phyloP scores from a whole-genome alignment of 805 yeast genomes.

The Lachancea nothofagi region DNA sequence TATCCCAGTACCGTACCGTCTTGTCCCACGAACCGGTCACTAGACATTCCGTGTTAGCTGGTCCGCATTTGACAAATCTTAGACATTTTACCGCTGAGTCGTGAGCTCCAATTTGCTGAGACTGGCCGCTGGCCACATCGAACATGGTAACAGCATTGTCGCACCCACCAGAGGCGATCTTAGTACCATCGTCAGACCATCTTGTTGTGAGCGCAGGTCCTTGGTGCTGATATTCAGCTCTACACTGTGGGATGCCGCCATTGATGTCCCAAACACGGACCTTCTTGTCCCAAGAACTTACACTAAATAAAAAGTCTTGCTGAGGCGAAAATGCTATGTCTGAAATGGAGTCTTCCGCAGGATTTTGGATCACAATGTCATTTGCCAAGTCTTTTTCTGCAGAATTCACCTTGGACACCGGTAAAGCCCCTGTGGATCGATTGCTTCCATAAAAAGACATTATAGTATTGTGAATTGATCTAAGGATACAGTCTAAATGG shows the following conservation, averaged over 20 bases:
- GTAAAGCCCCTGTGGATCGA: constrained; percentile 7
- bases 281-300: constrained; percentile 91
- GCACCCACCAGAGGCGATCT: constrained; percentile 83
- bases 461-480: background rate
- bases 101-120: constrained; percentile 80
- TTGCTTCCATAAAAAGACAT: constrained; percentile 13
- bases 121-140: constrained; percentile 77
- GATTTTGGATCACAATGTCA: constrained; percentile 65
- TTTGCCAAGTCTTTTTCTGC: constrained; percentile 44
- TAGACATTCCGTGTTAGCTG: constrained; percentile 68
- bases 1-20: constrained; percentile 61
- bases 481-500: background rate
- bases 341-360: constrained; percentile 88
- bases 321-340: constrained; percentile 82
- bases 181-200: constrained; percentile 84
- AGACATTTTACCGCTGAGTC: constrained; percentile 73
- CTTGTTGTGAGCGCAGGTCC: constrained; percentile 79
- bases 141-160: constrained; percentile 82
- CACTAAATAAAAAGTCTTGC: constrained; percentile 69
- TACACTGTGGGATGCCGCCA: constrained; percentile 75
- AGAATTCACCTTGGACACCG: constrained; percentile 20
- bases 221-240: constrained; percentile 85
- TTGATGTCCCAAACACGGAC: constrained; percentile 87
- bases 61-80: constrained; percentile 77
- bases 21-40: constrained; percentile 97